A percentile compares a stretch with the other conserved stretches of the same genome.
Evolutionary conservation across 1,284 basidiomycete genomes (phyloP).

Genomic region (Ganoderma leucocontextum): DNA sequence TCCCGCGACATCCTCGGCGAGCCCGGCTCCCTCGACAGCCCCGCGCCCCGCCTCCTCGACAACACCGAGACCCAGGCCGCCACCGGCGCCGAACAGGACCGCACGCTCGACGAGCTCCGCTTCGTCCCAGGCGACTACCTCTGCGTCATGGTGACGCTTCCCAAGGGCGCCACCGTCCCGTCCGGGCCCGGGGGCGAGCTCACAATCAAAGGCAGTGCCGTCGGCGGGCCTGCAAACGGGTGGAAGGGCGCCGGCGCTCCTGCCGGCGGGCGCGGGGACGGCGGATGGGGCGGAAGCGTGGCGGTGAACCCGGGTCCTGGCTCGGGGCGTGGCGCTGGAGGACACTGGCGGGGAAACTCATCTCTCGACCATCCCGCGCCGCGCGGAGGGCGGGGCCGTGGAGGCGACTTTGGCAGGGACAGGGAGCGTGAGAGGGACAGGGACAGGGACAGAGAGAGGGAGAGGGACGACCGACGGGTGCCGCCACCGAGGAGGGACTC

Average conservation of each 20-base stretch:
- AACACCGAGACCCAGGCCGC: conserved; percentile 51
- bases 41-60: conserved; percentile 66
- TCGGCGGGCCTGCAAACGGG: conserved; percentile 43
- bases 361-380: conserved; percentile 51
- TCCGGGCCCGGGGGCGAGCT: conserved; percentile 49
- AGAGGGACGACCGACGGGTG: conserved; percentile 41
- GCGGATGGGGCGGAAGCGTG: conserved; percentile 55
- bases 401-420: conserved; percentile 41
- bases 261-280: conserved; percentile 48
- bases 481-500: conserved; percentile 45
- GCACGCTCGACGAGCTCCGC: conserved; percentile 77
- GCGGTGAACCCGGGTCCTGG: conserved; percentile 40
- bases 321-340: conserved; percentile 53
- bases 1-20: conserved; percentile 83
- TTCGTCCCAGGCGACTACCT: conserved; percentile 83
- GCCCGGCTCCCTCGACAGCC: conserved; percentile 63
- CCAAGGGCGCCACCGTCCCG: conserved; percentile 65
- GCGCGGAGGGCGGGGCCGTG: conserved; percentile 53
- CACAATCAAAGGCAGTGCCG: conserved; percentile 58
- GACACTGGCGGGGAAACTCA: conserved; percentile 75
- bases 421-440: conserved; percentile 27
- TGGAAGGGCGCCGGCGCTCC: conserved; percentile 43
- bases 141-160: conserved; percentile 72
- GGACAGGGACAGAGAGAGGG: conserved; percentile 37
- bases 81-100: conserved; percentile 53